Percentiles rank a stretch among this genome's conserved stretches.
Evolutionary conservation across 164 flowering plant species (phyloP).

Genomic region (Aristolochia contorta): DNA sequence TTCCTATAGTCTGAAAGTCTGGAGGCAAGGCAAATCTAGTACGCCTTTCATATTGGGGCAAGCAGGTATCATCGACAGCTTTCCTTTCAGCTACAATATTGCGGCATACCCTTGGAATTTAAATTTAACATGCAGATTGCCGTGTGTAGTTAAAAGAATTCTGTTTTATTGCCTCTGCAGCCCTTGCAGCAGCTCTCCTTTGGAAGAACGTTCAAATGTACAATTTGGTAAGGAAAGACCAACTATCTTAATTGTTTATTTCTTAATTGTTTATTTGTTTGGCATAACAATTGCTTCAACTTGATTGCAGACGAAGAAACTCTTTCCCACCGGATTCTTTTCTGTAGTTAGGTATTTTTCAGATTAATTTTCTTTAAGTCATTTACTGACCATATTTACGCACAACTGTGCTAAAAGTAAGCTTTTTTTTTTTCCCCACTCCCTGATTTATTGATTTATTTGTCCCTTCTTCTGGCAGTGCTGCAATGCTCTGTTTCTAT

Average conservation of each 20-base stretch:
- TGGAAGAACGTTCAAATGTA: slow-evolving; percentile 54
- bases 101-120: too few species aligned
- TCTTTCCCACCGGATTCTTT: slow-evolving; percentile 60
- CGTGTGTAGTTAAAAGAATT: background rate
- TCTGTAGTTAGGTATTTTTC: slow-evolving; percentile 48
- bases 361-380: background rate
- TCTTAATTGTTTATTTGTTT: background rate
- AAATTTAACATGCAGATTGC: background rate
- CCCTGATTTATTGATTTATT: background rate
- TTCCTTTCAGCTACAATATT: background rate
- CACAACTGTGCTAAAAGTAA: background rate
- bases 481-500: slow-evolving; percentile 85
- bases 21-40: slow-evolving; percentile 91
- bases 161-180: slow-evolving; percentile 33
- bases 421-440: background rate
- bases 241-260: background rate
- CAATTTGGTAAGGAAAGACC: slow-evolving; percentile 36
- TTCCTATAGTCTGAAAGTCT: slow-evolving; percentile 62
- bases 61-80: slow-evolving; percentile 44
- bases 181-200: slow-evolving; percentile 43
- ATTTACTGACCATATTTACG: background rate
- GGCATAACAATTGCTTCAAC: background rate
- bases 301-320: slow-evolving; percentile 59
- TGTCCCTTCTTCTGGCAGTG: slow-evolving; percentile 31
- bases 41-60: slow-evolving; percentile 81